phyloP scores from a whole-genome alignment of 306 rosid species.

The Rosa chinensis region DNA sequence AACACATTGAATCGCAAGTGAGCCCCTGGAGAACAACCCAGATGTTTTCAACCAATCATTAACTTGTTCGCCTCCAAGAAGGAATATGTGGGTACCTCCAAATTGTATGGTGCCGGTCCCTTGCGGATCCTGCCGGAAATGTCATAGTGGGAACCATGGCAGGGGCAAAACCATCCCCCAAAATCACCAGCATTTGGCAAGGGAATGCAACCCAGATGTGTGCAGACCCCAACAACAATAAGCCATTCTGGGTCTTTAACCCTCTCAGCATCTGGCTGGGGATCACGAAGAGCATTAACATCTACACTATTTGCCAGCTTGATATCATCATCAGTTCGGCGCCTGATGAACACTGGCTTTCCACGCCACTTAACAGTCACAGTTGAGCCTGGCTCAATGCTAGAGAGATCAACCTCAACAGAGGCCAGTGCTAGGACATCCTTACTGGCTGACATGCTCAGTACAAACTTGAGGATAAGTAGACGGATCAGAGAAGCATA shows the following conservation, averaged over 20 bases:
- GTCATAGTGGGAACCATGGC: conserved; percentile 90
- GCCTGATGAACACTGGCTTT: conserved; percentile 88
- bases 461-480: conserved; percentile 77
- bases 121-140: conserved; percentile 82
- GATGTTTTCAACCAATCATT: conserved; percentile 60
- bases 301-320: conserved; percentile 77
- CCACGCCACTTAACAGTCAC: conserved; percentile 95
- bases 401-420: conserved; percentile 78
- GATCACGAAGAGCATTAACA: conserved; percentile 72
- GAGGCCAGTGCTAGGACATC: conserved; percentile 93
- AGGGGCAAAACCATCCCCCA: conserved; percentile 94
- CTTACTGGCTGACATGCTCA: conserved; percentile 90
- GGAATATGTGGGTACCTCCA: conserved; percentile 79
- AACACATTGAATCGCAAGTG: conserved; percentile 15
- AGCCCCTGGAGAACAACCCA: conserved; percentile 4
- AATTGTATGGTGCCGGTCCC: conserved; percentile 87
- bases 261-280: conserved; percentile 66
- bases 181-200: conserved; percentile 87
- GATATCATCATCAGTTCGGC: conserved; percentile 75
- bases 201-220: conserved; percentile 89
- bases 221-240: conserved; percentile 78
- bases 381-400: conserved; percentile 75
- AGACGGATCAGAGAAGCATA: conserved; percentile 81
- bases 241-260: conserved; percentile 90
- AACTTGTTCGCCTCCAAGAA: conserved; percentile 73